Percentiles rank a stretch among this genome's conserved stretches.
Evolutionary conservation across 495 filamentous ascomycete species (phyloP).

Genomic region (Neurospora tetraspora): DNA sequence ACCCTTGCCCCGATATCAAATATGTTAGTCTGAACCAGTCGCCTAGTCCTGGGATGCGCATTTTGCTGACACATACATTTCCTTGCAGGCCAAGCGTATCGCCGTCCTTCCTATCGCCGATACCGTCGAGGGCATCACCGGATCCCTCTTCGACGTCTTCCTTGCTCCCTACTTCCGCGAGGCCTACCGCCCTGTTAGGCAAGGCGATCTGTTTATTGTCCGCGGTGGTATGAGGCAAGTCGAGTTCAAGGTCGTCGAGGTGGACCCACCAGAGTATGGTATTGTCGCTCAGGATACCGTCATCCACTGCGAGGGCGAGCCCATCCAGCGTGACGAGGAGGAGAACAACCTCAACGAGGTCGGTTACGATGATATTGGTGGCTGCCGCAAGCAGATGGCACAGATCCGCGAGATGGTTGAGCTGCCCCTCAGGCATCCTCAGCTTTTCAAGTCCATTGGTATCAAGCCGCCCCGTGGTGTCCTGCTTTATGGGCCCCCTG

Average conservation of each 20-base stretch:
- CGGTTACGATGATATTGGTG: constrained; percentile 98
- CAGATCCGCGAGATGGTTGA: constrained; percentile 98
- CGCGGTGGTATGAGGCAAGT: constrained; percentile 97
- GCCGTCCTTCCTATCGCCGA: constrained; percentile 97
- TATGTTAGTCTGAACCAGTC: constrained; percentile 55
- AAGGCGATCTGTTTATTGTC: constrained; percentile 94
- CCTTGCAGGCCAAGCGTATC: constrained; percentile 83
- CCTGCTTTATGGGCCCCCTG: constrained; percentile 91
- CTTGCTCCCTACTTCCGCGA: constrained; percentile 99
- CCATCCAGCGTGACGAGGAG: constrained; percentile 96
- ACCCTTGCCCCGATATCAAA: constrained; percentile 99
- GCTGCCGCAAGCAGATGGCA: constrained; percentile 98
- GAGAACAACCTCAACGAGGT: constrained; percentile 99
- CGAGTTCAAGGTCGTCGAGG: constrained; percentile 98
- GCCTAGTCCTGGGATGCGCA: neutral
- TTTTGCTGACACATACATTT: constrained; percentile 1
- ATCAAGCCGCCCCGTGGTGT: constrained; percentile 99
- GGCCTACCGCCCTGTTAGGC: constrained; percentile 91
- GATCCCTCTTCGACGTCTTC: constrained; percentile 97
- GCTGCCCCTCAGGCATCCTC: constrained; percentile 88
- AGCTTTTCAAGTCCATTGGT: constrained; percentile 99
- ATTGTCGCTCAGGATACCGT: constrained; percentile 98
- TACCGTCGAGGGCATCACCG: constrained; percentile 93
- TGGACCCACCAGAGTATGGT: constrained; percentile 94
- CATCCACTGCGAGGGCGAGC: constrained; percentile 97